A percentile compares a stretch with the other conserved stretches of the same genome.
These are phyloP conservation scores for Penicillium verhagenii DNA, from an alignment of 495 filamentous ascomycete genomes.

Conservation along the genomic window DNA sequence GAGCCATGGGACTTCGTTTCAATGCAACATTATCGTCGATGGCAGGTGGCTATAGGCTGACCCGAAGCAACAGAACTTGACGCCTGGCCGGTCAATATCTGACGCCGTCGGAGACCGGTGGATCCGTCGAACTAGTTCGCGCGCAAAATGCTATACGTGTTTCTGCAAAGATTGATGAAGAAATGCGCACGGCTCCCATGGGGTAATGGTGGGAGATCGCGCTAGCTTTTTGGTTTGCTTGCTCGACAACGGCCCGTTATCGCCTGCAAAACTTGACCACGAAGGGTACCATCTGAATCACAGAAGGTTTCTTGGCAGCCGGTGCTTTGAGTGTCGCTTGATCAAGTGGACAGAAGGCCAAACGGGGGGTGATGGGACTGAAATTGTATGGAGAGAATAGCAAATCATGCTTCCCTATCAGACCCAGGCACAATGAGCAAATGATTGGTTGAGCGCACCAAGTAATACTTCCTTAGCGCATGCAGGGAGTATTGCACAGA, in stretches of 20 bases:
- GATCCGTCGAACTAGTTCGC: not conserved
- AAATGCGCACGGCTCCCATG: constrained; percentile 4
- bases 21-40: constrained; percentile 16
- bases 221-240: not conserved
- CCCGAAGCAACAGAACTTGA: not conserved
- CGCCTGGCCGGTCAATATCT: not conserved
- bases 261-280: not conserved
- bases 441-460: not conserved
- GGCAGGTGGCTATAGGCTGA: not conserved
- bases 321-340: not conserved
- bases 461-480: not conserved
- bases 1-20: not conserved
- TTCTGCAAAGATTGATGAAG: constrained; percentile 9
- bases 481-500: not conserved
- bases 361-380: not conserved
- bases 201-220: not conserved
- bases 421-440: not conserved
- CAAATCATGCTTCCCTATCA: not conserved
- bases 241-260: not conserved
- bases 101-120: constrained; percentile 22
- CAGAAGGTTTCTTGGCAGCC: not conserved
- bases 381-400: not conserved
- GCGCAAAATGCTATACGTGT: not conserved
- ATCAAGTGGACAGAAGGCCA: not conserved
- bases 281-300: not conserved